A percentile compares a stretch with the other conserved stretches of the same genome.
phyloP scores from a whole-genome alignment of 345 rosid species.

The Rhizophora apiculata region DNA sequence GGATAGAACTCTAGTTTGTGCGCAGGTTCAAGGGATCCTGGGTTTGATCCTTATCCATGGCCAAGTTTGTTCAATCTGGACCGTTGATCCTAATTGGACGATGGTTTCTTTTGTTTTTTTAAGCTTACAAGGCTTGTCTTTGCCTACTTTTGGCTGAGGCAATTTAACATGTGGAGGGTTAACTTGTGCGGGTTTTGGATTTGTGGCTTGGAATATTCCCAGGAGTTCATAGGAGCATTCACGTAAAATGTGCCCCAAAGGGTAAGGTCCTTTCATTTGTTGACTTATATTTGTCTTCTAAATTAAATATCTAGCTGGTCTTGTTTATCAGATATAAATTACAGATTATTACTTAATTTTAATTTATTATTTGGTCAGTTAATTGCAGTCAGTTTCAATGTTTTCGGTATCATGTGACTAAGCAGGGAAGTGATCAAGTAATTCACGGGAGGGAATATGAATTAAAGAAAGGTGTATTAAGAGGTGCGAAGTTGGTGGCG shows the following conservation, averaged over 20 bases:
- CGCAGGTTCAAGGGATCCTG: conserved; percentile 5
- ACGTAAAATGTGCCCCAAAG: too few species aligned
- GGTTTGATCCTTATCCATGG: conserved; percentile 37
- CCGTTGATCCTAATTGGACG: not conserved
- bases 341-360: too few species aligned
- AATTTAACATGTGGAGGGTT: conserved; percentile 21
- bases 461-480: not conserved
- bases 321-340: too few species aligned
- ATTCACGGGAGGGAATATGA: not conserved
- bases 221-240: not conserved
- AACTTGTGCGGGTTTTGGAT: not conserved
- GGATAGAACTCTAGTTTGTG: not conserved
- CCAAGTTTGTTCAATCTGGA: conserved; percentile 9
- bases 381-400: too few species aligned
- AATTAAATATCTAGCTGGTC: too few species aligned
- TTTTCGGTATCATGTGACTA: too few species aligned
- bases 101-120: not conserved
- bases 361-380: too few species aligned
- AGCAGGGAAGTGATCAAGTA: not conserved
- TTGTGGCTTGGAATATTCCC: not conserved
- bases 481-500: conserved; percentile 9
- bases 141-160: conserved; percentile 1
- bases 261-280: not conserved
- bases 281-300: not conserved
- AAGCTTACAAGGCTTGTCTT: conserved; percentile 23